A percentile compares a stretch with the other conserved stretches of the same genome.
phyloP scores from a whole-genome alignment of 768 basidiomycete species.

The Serendipita sp. region DNA sequence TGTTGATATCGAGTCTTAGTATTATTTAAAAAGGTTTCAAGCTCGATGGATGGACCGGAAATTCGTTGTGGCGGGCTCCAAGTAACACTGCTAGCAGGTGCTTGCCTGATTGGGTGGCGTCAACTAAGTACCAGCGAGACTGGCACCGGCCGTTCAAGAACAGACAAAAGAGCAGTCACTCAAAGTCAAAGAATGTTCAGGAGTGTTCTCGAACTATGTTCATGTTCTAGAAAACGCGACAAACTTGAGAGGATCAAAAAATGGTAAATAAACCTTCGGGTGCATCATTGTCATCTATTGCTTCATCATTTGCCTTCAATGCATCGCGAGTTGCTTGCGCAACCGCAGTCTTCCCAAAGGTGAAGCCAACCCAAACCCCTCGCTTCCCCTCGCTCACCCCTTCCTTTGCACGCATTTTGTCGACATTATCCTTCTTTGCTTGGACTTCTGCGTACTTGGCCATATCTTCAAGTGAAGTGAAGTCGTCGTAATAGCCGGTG shows the following conservation, averaged over 20 bases:
- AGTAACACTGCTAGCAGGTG: neutral
- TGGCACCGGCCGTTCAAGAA: neutral
- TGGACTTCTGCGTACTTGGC: constrained; percentile 97
- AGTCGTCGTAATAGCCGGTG: constrained; percentile 90
- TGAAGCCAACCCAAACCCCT: constrained; percentile 85
- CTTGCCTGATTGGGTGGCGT: too few relatives aligned
- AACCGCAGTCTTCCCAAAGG: constrained; percentile 78
- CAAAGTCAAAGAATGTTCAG: neutral
- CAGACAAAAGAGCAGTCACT: neutral
- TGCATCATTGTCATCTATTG: neutral
- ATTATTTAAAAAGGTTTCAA: neutral
- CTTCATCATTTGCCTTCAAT: constrained; percentile 9
- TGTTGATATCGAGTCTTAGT: neutral
- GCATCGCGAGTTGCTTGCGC: constrained; percentile 19
- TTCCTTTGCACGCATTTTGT: constrained; percentile 78
- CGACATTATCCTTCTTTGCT: constrained; percentile 93
- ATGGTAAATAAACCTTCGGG: constrained; percentile 10
- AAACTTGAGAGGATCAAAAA: constrained; percentile 9
- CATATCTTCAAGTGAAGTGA: constrained; percentile 82
- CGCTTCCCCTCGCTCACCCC: constrained; percentile 36
- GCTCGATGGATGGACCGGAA: neutral
- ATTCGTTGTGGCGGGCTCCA: neutral
- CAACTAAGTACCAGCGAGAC: too few relatives aligned
- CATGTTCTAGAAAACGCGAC: neutral
- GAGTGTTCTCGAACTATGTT: neutral